Base-by-base conservation (phyloP, 2,329 filamentous ascomycete genomes). In the Aspergillus sp. region DNA sequence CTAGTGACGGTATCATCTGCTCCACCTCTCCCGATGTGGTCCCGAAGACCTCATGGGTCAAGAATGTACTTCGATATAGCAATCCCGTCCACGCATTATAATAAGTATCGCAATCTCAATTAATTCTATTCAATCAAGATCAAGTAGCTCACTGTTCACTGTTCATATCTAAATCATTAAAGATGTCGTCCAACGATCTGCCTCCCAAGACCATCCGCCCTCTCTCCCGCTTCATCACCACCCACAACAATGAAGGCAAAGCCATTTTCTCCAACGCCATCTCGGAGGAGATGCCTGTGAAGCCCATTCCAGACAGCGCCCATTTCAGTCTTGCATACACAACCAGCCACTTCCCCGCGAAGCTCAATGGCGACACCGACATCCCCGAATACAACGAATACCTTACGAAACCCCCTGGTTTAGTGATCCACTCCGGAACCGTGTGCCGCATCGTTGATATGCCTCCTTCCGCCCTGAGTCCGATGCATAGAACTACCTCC, bases 401-500 rank as follows among this genome's bases (percentile, higher is more conserved):
- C 55, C 67, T 81, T 38, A 58, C 68, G 11, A 61, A 70, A 40
- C 71, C 76, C 1, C 78, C 81, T 0, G 80, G 80, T 1, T 70
- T 84, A 3, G 73, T 75, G 16, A 68, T 81, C 36, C 72, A 75
- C 2, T 68, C 67, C 26, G 78, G 77, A 9, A 77, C 77, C 6
- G 62, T 65, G 7, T 59, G 62, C 17, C 63, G 63, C 30, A 60
- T 65, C 26, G 75, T 79, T 11, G 76, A 79, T 56, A 75, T 79
- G 56, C 65, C 60, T 0, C 77, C 77, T 0, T 65, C 63, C 0
- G 69, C 72, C 20, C 57, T 67, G 43, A 72, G 69, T 33, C 68
- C 73, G 24, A 79, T 80, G 74, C 80, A 82, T 58, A 72, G 79
- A 7, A 80, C 78, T 0, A 70, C 77, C 55, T 76, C 69, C 13